Evolutionary conservation across 139 green algal genomes (phyloP), one percentile per base, ranked within the genome.

Genomic region (Auxenochlorella protothecoides): DNA sequence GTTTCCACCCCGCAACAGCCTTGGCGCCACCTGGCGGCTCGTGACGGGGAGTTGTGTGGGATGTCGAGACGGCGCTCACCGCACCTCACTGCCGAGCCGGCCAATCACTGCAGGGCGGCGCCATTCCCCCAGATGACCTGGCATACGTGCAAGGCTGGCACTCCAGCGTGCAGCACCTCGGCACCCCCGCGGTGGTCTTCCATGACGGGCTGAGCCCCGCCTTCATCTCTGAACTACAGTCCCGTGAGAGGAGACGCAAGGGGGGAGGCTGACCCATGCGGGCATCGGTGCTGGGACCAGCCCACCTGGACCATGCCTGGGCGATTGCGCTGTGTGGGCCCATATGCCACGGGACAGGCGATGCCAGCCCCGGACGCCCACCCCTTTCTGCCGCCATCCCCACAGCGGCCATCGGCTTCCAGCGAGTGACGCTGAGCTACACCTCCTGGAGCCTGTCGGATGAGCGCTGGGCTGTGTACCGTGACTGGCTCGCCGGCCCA

Each of bases 401-500:
- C 51, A 51, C 65, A 55, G 65, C 55, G n/a, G 5, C 7, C n/a
- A 55, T 69, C 65, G 8, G 27, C 6, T 69, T 69, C 13, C 65
- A 69, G 44, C 27, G 65, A 11, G 65, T 69, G 65, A 6, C 15
- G 44, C 65, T 69, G 65, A 27, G 8, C 5, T 27, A 69, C 65
- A n/a, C 55, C 6, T 7, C 8, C 65, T 69, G 65, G 65, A 69
- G 65, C 65, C 16, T 69, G 6, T 69, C n/a, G 6, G 65, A 69
- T 2, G 65, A 69, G 65, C 65, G 65, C n/a, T 69, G 65, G 65
- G 65, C 65, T 55, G 65, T 69, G 65, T 69, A 69, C 65, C 7
- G 27, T 9, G 65, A 55, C 8, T 69, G 65, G 63, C 63, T 67
- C 1, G 27, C 27, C 27, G 27, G 27, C 27, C 27, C 27, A 44